Base-by-base conservation (phyloP, 129 eudicot genomes). In the Centella asiatica region DNA sequence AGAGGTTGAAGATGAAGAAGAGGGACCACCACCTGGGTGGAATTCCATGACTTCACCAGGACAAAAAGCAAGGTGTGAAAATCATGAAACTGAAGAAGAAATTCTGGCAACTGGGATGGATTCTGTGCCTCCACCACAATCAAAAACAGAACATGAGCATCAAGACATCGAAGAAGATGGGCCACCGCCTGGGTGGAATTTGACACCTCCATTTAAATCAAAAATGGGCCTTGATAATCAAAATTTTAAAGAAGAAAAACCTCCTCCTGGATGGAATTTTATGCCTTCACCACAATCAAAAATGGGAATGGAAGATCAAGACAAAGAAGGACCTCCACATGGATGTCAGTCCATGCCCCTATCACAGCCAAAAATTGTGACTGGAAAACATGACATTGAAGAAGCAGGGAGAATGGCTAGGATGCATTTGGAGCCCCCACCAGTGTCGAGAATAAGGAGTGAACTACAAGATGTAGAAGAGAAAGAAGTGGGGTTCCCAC, bases 321-420 rank as follows among this genome's bases (percentile, higher is more conserved):
- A 46, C 44, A 68, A n/a, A n/a, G 82, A 82, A 42, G 80, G 75
- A 17, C 83, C 80, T 56, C 80, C 84, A 73, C 77, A 85, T 48
- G 76, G 87, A 18, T 70, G 79, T 81, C 69, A 44, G 22, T 64
- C 72, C n/a, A 20, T 71, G 52, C 69, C 75, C 72, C 71, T 78
- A 60, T 23, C 32, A 10, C 70, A 55, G 54, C 80, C 48, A 36
- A 51, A 69, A 34, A 10, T 48, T 25, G 50, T 42, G 44, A 50
- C 17, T 59, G 72, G 49, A 19, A 65, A 66, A 66, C 34, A 60
- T 4, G 61, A 56, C 18, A n/a, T 20, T 49, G 60, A 24, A 45
- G 66, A 60, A 4, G 61, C 66, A 22, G 69, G 50, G 44, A 54
- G 57, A 33, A 45, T 68, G 36, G 12, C 57, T 25, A 53, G 44